Percentiles rank a stretch among this genome's conserved stretches.
Evolutionary conservation across 2,329 filamentous ascomycete genomes (phyloP).

Genomic region (Colletotrichum liriopes): DNA sequence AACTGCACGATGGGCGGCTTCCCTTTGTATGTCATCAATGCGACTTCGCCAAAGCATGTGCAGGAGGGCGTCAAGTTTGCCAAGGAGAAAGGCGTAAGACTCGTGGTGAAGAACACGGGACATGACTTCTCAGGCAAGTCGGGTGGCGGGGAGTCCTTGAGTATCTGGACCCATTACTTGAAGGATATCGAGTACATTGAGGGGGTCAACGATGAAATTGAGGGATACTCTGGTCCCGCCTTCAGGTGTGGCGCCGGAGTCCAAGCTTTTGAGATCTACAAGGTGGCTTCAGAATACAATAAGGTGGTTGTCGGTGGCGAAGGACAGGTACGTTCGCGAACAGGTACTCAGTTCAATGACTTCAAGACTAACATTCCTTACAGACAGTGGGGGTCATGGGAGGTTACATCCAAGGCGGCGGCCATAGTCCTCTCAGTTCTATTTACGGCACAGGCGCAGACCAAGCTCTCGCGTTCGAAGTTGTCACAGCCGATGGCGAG

Average conservation of each 20-base stretch:
- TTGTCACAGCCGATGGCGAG: conserved; percentile 66
- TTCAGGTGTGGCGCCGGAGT: conserved; percentile 27
- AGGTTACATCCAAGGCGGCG: conserved; percentile 73
- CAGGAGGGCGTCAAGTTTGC: conserved; percentile 34
- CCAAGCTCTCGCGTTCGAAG: conserved; percentile 69
- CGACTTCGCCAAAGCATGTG: conserved; percentile 10
- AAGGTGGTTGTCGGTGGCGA: conserved; percentile 27
- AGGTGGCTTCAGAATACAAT: conserved; percentile 3
- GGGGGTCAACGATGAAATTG: neutral
- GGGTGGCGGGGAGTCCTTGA: conserved; percentile 21
- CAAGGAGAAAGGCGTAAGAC: conserved; percentile 22
- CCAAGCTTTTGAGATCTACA: conserved; percentile 27
- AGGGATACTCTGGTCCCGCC: conserved; percentile 18
- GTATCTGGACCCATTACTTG: conserved; percentile 33
- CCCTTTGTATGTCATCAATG: conserved; percentile 31
- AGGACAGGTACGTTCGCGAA: conserved; percentile 10
- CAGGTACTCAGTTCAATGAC: neutral
- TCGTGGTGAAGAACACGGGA: conserved; percentile 34
- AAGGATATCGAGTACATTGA: conserved; percentile 22
- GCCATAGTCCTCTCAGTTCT: conserved; percentile 68
- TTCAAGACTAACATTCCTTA: neutral
- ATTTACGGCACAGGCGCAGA: conserved; percentile 72
- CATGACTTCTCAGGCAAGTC: conserved; percentile 34
- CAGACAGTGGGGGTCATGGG: conserved; percentile 70
- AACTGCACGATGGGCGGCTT: conserved; percentile 37